Conservation (phyloP, 441 rosid species). For the Aquilaria agallochum region DNA sequence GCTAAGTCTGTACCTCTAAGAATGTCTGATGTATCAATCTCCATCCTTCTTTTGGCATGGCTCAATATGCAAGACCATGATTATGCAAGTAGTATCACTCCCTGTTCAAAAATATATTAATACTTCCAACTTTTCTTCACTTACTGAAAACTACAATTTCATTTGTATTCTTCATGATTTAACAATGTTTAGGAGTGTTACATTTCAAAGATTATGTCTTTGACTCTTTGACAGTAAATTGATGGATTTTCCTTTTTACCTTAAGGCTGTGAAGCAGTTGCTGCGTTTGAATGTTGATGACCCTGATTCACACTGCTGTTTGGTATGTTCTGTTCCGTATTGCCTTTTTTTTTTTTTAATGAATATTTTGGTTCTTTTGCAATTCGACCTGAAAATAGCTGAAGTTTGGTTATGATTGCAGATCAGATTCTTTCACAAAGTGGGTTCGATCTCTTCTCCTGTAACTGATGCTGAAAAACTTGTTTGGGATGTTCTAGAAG, state of each 20-base stretch:
- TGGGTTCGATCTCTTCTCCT: constrained; percentile 60
- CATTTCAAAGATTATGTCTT: too few species aligned
- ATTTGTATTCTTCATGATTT: too few species aligned
- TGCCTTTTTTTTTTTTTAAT: background rate
- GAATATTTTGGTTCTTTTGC: background rate
- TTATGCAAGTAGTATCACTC: too few species aligned
- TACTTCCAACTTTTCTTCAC: too few species aligned
- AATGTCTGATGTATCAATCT: too few species aligned
- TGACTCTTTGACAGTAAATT: background rate
- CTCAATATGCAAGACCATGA: too few species aligned
- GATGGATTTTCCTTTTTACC: background rate
- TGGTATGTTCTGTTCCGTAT: constrained; percentile 50
- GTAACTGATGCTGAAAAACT: constrained; percentile 76
- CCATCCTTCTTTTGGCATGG: too few species aligned
- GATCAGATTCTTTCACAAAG: constrained; percentile 86
- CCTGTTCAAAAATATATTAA: too few species aligned
- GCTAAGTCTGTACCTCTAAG: too few species aligned
- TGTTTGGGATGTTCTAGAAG: constrained; percentile 86
- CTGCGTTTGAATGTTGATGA: constrained; percentile 84
- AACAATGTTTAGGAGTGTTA: too few species aligned
- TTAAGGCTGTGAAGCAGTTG: constrained; percentile 89
- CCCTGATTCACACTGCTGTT: constrained; percentile 90
- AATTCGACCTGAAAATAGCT: background rate
- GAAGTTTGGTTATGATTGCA: constrained; percentile 27
- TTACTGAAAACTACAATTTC: too few species aligned